Percentiles rank a stretch among this genome's conserved stretches.
These are phyloP conservation scores for Colletotrichum sp. DNA, from an alignment of 2,329 filamentous ascomycete genomes.

Conservation along the genomic window DNA sequence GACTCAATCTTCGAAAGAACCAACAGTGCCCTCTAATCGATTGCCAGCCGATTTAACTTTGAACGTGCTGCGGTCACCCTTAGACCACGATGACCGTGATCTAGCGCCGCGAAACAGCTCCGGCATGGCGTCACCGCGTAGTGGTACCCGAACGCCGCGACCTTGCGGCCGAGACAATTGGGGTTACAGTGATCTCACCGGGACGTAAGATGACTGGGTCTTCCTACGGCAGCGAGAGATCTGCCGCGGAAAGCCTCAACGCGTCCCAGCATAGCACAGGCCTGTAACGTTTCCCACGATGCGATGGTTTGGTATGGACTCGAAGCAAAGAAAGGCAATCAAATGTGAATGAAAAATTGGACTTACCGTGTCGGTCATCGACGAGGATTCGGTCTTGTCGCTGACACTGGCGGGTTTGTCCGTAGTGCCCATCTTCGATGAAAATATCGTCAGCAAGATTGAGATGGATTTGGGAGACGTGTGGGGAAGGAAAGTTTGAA, in stretches of 20 bases:
- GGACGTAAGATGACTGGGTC: too few species aligned
- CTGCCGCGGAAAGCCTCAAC: neutral
- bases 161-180: accelerated
- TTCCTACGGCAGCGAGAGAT: neutral
- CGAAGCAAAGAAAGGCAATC: neutral
- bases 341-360: neutral
- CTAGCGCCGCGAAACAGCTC: too few species aligned
- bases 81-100: too few species aligned
- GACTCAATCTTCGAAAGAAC: too few species aligned
- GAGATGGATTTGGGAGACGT: neutral
- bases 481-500: neutral
- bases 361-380: neutral
- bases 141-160: neutral
- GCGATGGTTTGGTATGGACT: neutral
- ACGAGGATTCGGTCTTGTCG: too few species aligned
- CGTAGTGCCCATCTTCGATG: neutral
- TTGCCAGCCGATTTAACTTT: too few species aligned
- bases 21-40: too few species aligned
- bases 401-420: too few species aligned
- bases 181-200: neutral
- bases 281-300: neutral
- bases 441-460: neutral
- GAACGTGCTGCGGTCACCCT: too few species aligned
- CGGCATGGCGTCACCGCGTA: too few species aligned
- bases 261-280: neutral